Evolutionary conservation across 345 rosid genomes (phyloP), one percentile per base, ranked within the genome.

Genomic region (Citrus australasica): DNA sequence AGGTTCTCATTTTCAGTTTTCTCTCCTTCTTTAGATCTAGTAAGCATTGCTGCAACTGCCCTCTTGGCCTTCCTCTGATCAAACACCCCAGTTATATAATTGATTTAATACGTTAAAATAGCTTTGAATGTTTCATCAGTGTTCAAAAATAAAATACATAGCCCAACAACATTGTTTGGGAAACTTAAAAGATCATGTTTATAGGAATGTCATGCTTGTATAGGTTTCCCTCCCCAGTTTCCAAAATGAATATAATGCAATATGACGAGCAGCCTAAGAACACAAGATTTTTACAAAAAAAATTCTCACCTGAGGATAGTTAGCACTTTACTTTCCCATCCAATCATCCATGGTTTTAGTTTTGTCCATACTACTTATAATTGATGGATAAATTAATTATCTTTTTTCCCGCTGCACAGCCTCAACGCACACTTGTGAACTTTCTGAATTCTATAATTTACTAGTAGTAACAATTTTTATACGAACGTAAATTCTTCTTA

Each of bases 41-140:
- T 87, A 79, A 94, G 85, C 99, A 96, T 96, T 17, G 92, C 98
- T 67, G 97, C 97, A 80, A 96, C 97, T 53, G 99, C 99, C 79
- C 89, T 87, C 79, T 85, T 96, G 76, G 97, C 98, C 85, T 88
- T 96, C 59, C 82, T 79, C 99, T 94, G 80, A 69, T 60, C 3
- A 35, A 75, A 28, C 65, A 22, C 51, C 46, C 65, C 63, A 64
- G 28, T 21, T 6, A 64, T 13, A 59, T 33, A 30, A 59, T 59
- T 46, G 13, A 69, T 42, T 7, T 69, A 69, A 13, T 14, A 64
- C 1, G 24, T 9, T 30, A 63, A 28, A 8, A 28, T 17, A 73
- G n/a, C 59, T 28, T 61, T 40, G 62, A 60, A 59, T 71, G 27
- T 33, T 28, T 13, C 48, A 32, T 56, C 22, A 33, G 1, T 55